These are phyloP conservation scores for Entophlyctis luteolus DNA, from an alignment of 192 early-diverging fungal species.

Conservation along the genomic window DNA sequence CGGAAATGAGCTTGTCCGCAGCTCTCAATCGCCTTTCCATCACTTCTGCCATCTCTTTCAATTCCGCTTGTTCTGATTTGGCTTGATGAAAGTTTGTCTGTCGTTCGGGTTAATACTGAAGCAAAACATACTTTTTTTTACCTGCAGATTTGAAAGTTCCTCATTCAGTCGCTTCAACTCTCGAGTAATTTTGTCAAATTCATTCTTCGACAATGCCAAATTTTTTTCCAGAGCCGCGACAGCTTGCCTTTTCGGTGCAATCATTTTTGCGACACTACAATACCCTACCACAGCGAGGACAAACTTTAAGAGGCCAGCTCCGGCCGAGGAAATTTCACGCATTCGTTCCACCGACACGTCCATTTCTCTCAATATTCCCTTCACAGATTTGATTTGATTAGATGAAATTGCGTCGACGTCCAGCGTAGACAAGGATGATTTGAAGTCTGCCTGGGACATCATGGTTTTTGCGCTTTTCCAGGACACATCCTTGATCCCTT, in stretches of 20 bases:
- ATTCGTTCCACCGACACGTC: conserved; percentile 54
- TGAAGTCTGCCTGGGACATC: conserved; percentile 62
- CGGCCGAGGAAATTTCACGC: conserved; percentile 59
- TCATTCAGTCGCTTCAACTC: conserved; percentile 53
- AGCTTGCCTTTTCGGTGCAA: conserved; percentile 54
- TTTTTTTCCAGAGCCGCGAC: conserved; percentile 57
- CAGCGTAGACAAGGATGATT: conserved; percentile 47
- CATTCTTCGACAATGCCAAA: conserved; percentile 53
- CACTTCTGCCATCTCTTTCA: conserved; percentile 61
- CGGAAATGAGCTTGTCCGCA: conserved; percentile 61
- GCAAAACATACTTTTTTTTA: background rate
- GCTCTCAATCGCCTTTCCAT: conserved; percentile 61
- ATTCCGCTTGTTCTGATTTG: conserved; percentile 57
- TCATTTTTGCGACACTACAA: conserved; percentile 59
- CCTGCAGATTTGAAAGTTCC: conserved; percentile 48
- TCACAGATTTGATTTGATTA: conserved; percentile 54
- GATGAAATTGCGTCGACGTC: conserved; percentile 55
- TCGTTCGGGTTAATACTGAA: background rate
- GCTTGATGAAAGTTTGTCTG: conserved; percentile 52
- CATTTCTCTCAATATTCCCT: conserved; percentile 56
- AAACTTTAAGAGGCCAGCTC: conserved; percentile 55
- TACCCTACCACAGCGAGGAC: conserved; percentile 60
- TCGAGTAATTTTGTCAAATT: conserved; percentile 58
- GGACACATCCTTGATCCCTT: conserved; percentile 61
- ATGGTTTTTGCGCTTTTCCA: conserved; percentile 63